Conservation (phyloP, 345 rosid species). For the Limnanthes douglasii region DNA sequence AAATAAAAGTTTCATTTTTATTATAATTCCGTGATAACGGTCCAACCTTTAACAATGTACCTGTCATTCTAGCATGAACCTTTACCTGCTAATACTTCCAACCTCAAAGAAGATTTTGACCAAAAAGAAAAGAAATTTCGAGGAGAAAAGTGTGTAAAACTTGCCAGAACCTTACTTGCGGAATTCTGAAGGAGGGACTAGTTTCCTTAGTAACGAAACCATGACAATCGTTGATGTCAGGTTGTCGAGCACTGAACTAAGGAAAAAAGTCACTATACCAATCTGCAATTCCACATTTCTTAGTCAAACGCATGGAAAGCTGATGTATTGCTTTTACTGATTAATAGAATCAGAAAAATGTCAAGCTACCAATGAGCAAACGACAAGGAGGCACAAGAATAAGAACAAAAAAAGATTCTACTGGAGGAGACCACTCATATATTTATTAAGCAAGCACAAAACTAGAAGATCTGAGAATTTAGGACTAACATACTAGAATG, state of each 20-base stretch:
- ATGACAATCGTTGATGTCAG: slow-evolving; percentile 90
- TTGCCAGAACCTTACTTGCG: slow-evolving; percentile 63
- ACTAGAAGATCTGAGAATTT: too few relatives aligned
- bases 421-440: background rate
- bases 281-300: slow-evolving; percentile 34
- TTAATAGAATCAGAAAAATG: too few relatives aligned
- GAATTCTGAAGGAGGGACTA: slow-evolving; percentile 80
- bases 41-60: too few relatives aligned
- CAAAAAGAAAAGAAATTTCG: slow-evolving; percentile 1
- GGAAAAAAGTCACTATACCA: slow-evolving; percentile 86
- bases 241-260: slow-evolving; percentile 84
- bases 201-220: slow-evolving; percentile 87
- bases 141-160: background rate
- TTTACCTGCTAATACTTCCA: too few relatives aligned
- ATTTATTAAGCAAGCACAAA: slow-evolving; percentile 2
- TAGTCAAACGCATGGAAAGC: slow-evolving; percentile 10
- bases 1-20: too few relatives aligned
- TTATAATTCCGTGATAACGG: too few relatives aligned
- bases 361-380: too few relatives aligned
- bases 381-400: too few relatives aligned
- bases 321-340: too few relatives aligned
- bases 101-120: background rate
- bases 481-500: slow-evolving; percentile 1
- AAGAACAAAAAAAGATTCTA: background rate
- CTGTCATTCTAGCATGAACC: too few relatives aligned